Evolutionary conservation across 73 alveolate genomes (phyloP).

Genomic region (Uronychia setigera): DNA sequence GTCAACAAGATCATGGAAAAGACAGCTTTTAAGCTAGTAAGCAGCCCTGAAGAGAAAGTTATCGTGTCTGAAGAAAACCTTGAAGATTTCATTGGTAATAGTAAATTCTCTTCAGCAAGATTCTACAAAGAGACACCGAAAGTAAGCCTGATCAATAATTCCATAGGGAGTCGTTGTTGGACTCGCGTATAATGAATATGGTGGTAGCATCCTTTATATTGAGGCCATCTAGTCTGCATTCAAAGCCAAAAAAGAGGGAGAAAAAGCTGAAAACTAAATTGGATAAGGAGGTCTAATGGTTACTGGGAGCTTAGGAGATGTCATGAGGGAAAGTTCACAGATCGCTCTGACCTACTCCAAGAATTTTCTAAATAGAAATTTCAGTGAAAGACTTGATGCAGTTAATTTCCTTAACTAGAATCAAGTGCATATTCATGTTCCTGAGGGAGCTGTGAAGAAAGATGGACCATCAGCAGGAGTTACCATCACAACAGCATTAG

Average conservation of each 20-base stretch:
- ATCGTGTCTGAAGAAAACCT: constrained; percentile 65
- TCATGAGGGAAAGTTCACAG: constrained; percentile 78
- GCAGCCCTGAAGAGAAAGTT: constrained; percentile 42
- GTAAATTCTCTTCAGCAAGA: constrained; percentile 37
- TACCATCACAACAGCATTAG: constrained; percentile 82
- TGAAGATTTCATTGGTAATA: constrained; percentile 73
- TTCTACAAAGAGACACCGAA: constrained; percentile 28
- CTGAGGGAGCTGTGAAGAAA: constrained; percentile 90
- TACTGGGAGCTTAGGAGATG: constrained; percentile 83
- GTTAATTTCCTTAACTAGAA: constrained; percentile 38
- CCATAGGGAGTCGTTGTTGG: constrained; percentile 85
- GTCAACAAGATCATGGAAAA: constrained; percentile 74
- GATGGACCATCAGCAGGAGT: constrained; percentile 95
- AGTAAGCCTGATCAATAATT: background rate
- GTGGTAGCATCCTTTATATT: constrained; percentile 79
- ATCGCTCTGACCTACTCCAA: constrained; percentile 80
- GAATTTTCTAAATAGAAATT: constrained; percentile 56
- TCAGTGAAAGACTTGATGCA: constrained; percentile 29
- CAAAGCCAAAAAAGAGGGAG: constrained; percentile 21
- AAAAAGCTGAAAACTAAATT: background rate
- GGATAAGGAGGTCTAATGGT: constrained; percentile 52
- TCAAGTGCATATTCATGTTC: constrained; percentile 81
- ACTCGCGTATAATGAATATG: constrained; percentile 85
- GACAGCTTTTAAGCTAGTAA: constrained; percentile 70
- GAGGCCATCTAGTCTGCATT: constrained; percentile 62